Evolutionary conservation across 345 rosid genomes (phyloP), one percentile per base, ranked within the genome.

Genomic region (Turritis glabra): DNA sequence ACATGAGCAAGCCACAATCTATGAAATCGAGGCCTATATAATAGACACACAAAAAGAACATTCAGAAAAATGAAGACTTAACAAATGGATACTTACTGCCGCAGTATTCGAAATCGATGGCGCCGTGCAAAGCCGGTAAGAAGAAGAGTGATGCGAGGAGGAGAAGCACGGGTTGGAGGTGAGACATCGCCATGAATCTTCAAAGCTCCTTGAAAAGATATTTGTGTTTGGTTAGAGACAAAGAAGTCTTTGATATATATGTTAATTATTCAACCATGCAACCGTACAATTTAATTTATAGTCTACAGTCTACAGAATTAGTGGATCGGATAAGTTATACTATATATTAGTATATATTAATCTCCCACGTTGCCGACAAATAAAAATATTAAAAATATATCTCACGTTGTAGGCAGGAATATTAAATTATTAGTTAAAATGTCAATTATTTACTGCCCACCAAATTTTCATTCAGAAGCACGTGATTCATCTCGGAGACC

Each of bases 151-250:
- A 55, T n/a, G 38, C 6, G 22, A 55, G 14, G 22, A 54, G 60
- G 37, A 55, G 38, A 27, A 32, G 63, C 26, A 57, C 3, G 5
- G n/a, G 4, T 22, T 33, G 63, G 15, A 57, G 9, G 2, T 57
- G 43, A 57, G 63, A 57, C 41, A 57, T 57, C n/a, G 43, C 63
- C 63, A 57, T 57, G 43, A 19, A 32, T 57, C 43, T 33, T 30
- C n/a, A 32, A 32, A 56, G 25, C 59, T 54, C 1, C 59, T 30
- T 30, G 25, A 9, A 56, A 56, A 32, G 4, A 2, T 56, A 17
- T 30, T 7, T 54, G 3, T 27, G 60, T 15, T 54, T 27, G 27
- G 59, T 52, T 18, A 47, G 52, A 47, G 13, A 43, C 3, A 47
- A 18, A 47, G 12, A 18, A 46, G 51, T 46, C 52, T 40, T 40